Percentiles rank a stretch among this genome's conserved stretches.
These are phyloP conservation scores for Apium graveolens DNA, from an alignment of 129 eudicot species.

Conservation along the genomic window DNA sequence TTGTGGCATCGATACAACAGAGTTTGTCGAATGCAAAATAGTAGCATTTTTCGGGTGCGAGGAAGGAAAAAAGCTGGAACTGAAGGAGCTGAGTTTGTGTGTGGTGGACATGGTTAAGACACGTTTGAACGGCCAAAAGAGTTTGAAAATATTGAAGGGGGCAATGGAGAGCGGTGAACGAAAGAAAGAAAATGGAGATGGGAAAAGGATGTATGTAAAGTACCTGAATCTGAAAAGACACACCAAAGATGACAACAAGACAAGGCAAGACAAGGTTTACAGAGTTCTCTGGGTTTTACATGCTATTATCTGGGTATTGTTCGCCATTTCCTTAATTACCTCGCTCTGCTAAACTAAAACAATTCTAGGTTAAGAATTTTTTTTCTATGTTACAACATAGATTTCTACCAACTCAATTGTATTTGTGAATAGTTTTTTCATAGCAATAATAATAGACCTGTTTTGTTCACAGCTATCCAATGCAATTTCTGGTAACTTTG, in stretches of 20 bases:
- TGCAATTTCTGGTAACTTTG: not conserved
- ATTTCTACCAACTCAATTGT: not conserved
- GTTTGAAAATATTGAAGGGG: not conserved
- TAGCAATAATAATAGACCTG: not conserved
- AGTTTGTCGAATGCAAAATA: not conserved
- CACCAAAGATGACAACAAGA: not conserved
- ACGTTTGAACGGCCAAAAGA: not conserved
- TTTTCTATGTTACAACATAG: not conserved
- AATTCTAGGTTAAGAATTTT: too few species aligned
- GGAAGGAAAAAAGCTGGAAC: not conserved
- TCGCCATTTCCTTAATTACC: not conserved
- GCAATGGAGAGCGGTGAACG: not conserved
- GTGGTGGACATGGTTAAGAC: not conserved
- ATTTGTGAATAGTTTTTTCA: too few species aligned
- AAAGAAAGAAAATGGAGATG: not conserved
- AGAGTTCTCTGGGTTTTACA: not conserved
- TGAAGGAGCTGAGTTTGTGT: constrained; percentile 4
- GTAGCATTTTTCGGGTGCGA: not conserved
- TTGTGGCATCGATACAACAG: not conserved
- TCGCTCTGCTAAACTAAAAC: not conserved
- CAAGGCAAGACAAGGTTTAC: not conserved
- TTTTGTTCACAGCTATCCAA: not conserved
- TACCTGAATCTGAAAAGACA: not conserved
- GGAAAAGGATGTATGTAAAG: not conserved
- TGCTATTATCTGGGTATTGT: too few species aligned